A percentile compares a stretch with the other conserved stretches of the same genome.
Evolutionary conservation across 2,329 filamentous ascomycete species (phyloP).

Genomic region (Fusarium lateritium): DNA sequence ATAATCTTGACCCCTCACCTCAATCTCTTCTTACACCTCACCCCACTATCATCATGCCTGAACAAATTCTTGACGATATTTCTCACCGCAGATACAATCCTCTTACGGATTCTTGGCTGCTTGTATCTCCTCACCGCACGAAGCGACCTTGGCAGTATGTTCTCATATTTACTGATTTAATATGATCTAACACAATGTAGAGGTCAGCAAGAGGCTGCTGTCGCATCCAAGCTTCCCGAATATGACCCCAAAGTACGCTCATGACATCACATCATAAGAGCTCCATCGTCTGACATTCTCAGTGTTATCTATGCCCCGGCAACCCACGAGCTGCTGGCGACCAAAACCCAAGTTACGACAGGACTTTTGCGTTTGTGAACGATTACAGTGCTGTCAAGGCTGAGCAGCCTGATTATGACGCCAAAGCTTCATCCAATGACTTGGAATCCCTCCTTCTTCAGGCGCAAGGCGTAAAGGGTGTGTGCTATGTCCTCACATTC

Average conservation of each 20-base stretch:
- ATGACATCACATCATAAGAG: conserved; percentile 20
- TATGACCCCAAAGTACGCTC: conserved; percentile 80
- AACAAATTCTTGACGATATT: conserved; percentile 91
- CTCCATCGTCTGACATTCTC: conserved; percentile 24
- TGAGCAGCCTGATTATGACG: conserved; percentile 83
- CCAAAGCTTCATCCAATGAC: conserved; percentile 63
- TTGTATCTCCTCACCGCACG: conserved; percentile 95
- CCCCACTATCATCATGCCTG: conserved; percentile 69
- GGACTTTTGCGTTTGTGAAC: conserved; percentile 95
- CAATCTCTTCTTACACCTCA: conserved; percentile 25
- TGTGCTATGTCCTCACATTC: conserved; percentile 98
- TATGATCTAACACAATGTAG: conserved; percentile 58
- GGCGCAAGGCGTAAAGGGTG: conserved; percentile 89
- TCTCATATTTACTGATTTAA: background rate
- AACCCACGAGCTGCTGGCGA: conserved; percentile 92
- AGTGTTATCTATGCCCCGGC: conserved; percentile 95
- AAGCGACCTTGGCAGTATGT: conserved; percentile 98
- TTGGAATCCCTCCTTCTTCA: conserved; percentile 82
- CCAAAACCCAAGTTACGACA: conserved; percentile 85
- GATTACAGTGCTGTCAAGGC: conserved; percentile 98
- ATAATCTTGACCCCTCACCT: conserved; percentile 6
- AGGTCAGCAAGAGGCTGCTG: conserved; percentile 82
- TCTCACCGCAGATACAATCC: conserved; percentile 96
- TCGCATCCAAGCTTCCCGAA: conserved; percentile 77
- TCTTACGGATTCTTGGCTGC: conserved; percentile 88